Base-by-base conservation (phyloP, 257 asterid species). In the Solanum paucissectum region DNA sequence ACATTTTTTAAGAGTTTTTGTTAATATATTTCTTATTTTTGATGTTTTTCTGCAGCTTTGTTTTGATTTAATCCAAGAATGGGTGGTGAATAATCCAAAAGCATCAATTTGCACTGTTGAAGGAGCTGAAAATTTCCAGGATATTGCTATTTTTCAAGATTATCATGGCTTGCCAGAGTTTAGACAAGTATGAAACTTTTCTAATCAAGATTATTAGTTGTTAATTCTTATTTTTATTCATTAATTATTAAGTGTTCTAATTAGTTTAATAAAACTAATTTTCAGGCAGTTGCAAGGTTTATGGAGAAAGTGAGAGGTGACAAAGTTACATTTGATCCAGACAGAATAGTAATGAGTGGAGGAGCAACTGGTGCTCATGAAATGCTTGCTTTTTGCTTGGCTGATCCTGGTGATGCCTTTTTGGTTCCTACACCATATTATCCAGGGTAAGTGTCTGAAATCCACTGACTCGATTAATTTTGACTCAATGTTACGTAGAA, bases 281-380 rank as follows among this genome's bases (percentile, higher is more conserved):
- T 89, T 86, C 92, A 96, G 99, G 96, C 98, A 55, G 98, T 95
- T 8, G 99, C 98, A 77, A 91, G 92, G 84, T 96, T 95, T 88
- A 95, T 96, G 99, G 98, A 93, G 90, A 95, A 86, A 86, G 94
- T 95, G 33, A 90, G 99, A 91, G 95, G 98, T 87, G 92, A 95
- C 86, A 52, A 83, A 86, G 98, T 92, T 32, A 91, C 86, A 68
- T 94, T 96, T 89, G 95, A 96, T 87, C 95, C 99, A 4, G 91
- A 91, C 44, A 92, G 94, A 4, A 91, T 96, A 82, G 98, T 96
- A 0, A 94, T 96, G 98, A 92, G 95, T 68, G 99, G 98, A 25
- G 99, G 99, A 4, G 99, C 99, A 58, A 96, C 98, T 3, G 98
- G 98, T 36, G 99, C 96, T 72, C 95, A 92, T 62, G 99, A 96